Conservation (phyloP, 257 asterid genomes). For the Primulina tabacum region DNA sequence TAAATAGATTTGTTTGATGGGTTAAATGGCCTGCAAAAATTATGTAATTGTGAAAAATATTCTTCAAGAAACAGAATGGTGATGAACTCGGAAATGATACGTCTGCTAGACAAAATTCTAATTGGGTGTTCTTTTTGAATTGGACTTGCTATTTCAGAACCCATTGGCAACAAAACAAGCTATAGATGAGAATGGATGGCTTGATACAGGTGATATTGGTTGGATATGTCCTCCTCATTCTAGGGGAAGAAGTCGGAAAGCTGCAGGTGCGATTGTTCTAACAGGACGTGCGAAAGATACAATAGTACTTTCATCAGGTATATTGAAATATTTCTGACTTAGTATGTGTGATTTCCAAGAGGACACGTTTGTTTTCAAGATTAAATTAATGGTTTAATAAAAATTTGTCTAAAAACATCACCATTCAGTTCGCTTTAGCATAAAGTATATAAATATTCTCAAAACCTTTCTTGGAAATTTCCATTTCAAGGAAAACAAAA, state of each 20-base stretch:
- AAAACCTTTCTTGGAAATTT: not conserved
- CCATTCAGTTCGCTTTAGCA: not conserved
- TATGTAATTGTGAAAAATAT: no score
- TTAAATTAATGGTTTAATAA: no score
- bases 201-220: constrained; percentile 87
- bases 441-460: not conserved
- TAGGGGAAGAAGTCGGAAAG: constrained; percentile 69
- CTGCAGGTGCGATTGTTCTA: constrained; percentile 77
- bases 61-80: no score
- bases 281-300: constrained; percentile 98
- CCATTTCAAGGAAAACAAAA: not conserved
- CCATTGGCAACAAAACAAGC: constrained; percentile 62
- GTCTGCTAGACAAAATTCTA: no score
- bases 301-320: constrained; percentile 86
- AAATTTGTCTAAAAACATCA: not conserved
- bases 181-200: constrained; percentile 80
- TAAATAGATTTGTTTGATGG: no score
- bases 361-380: no score
- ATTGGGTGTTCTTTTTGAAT: not conserved
- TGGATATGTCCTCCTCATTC: constrained; percentile 83
- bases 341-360: no score
- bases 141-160: constrained; percentile 45
- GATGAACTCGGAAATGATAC: no score
- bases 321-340: not conserved
- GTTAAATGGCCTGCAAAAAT: not conserved